Conservation (phyloP, 805 yeast genomes). For the Ogataea methylovora region DNA sequence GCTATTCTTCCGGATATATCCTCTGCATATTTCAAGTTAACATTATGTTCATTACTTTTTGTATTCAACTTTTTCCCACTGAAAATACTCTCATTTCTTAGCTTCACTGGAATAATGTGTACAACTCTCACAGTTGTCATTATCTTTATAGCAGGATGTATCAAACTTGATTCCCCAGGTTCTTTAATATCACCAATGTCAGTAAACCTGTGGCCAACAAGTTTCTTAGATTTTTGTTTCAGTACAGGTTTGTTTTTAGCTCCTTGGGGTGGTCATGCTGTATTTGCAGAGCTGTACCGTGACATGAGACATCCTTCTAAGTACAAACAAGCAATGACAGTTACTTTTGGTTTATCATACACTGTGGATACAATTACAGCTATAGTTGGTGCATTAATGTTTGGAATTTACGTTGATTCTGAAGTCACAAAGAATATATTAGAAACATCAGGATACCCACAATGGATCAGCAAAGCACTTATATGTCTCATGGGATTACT, state of each 20-base stretch:
- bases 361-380: constrained; percentile 59
- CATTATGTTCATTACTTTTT: constrained; percentile 32
- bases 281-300: constrained; percentile 63
- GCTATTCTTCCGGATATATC: constrained; percentile 37
- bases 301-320: constrained; percentile 66
- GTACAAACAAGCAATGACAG: constrained; percentile 43
- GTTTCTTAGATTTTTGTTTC: constrained; percentile 42
- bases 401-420: constrained; percentile 40
- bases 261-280: constrained; percentile 82
- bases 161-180: constrained; percentile 61
- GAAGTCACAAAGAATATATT: constrained; percentile 46
- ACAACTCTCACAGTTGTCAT: constrained; percentile 57
- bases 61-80: constrained; percentile 61
- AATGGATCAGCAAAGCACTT: constrained; percentile 39
- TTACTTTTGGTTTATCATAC: constrained; percentile 55
- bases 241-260: constrained; percentile 67
- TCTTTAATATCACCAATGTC: constrained; percentile 58
- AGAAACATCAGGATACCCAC: constrained; percentile 37
- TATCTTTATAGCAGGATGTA: constrained; percentile 56
- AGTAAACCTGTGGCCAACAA: constrained; percentile 60
- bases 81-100: constrained; percentile 59
- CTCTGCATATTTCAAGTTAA: constrained; percentile 31
- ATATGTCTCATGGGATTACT: constrained; percentile 70
- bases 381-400: constrained; percentile 56
- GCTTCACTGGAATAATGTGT: constrained; percentile 63